phyloP scores from a whole-genome alignment of 345 rosid genomes.

The Linum tenue region DNA sequence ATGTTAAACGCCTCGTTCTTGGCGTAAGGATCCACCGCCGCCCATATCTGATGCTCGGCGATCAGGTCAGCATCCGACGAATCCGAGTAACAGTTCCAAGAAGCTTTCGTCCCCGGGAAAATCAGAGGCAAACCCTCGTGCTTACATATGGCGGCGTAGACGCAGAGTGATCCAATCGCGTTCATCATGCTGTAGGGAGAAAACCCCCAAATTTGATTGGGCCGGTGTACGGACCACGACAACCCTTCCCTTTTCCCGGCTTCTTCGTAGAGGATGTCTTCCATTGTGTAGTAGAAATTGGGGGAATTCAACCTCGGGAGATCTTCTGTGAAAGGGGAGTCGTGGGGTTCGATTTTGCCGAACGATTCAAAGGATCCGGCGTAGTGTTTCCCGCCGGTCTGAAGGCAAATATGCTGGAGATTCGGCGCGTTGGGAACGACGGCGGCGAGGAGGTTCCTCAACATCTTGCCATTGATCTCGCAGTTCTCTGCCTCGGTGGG shows the following conservation, averaged over 20 bases:
- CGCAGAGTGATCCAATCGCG: neutral
- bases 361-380: neutral
- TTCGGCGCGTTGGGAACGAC: neutral
- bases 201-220: slow-evolving; percentile 1
- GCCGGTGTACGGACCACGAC: slow-evolving; percentile 6
- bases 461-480: slow-evolving; percentile 1
- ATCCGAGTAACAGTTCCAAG: slow-evolving; percentile 1
- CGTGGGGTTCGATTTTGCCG: slow-evolving; percentile 2
- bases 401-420: neutral
- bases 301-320: neutral
- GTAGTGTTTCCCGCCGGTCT: slow-evolving; percentile 1
- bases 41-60: slow-evolving; percentile 5
- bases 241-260: neutral
- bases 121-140: slow-evolving; percentile 1
- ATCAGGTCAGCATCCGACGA: slow-evolving; percentile 3
- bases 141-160: slow-evolving; percentile 2
- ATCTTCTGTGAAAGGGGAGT: slow-evolving; percentile 2
- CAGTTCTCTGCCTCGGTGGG: slow-evolving; percentile 5
- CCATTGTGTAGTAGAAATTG: slow-evolving; percentile 4
- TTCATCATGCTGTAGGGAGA: slow-evolving; percentile 1
- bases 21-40: slow-evolving; percentile 1
- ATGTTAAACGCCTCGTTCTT: slow-evolving; percentile 3
- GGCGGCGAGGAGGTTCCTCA: neutral
- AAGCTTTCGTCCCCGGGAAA: slow-evolving; percentile 1
- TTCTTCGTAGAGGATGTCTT: neutral